phyloP scores from a whole-genome alignment of 129 eudicot genomes.

The Sambucus nigra region DNA sequence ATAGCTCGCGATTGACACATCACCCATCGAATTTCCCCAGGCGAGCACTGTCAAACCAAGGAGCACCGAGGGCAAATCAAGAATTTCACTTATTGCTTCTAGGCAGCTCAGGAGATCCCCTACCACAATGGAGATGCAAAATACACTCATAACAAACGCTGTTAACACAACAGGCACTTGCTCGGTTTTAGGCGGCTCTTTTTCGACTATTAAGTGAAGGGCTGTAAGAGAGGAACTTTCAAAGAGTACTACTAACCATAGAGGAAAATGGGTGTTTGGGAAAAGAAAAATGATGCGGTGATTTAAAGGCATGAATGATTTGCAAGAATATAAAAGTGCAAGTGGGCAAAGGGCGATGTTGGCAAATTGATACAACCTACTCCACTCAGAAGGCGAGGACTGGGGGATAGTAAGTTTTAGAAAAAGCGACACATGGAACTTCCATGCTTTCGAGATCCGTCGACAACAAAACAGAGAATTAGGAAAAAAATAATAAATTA shows the following conservation, averaged over 20 bases:
- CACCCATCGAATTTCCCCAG: conserved; percentile 98
- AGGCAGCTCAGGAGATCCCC: conserved; percentile 92
- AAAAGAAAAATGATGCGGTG: conserved; percentile 67
- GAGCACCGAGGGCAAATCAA: conserved; percentile 60
- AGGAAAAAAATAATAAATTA: too few relatives aligned
- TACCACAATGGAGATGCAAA: conserved; percentile 88
- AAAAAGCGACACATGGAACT: conserved; percentile 59
- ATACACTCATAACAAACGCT: conserved; percentile 89
- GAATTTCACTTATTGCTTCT: conserved; percentile 69
- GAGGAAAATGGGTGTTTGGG: conserved; percentile 61
- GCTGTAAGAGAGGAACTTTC: conserved; percentile 71
- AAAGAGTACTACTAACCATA: conserved; percentile 70
- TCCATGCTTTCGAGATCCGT: conserved; percentile 78
- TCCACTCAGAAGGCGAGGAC: conserved; percentile 83
- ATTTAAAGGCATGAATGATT: conserved; percentile 60
- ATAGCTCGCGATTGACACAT: conserved; percentile 92
- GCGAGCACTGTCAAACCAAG: conserved; percentile 92
- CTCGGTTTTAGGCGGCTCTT: conserved; percentile 78
- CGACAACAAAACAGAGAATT: conserved; percentile 14
- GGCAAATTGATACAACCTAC: conserved; percentile 70
- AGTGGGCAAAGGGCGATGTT: conserved; percentile 86
- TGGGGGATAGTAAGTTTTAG: conserved; percentile 85
- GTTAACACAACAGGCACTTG: conserved; percentile 43
- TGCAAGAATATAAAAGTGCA: conserved; percentile 77
- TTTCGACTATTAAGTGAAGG: conserved; percentile 63